phyloP scores from a whole-genome alignment of 164 flowering plant genomes.

The Protea cynaroides region DNA sequence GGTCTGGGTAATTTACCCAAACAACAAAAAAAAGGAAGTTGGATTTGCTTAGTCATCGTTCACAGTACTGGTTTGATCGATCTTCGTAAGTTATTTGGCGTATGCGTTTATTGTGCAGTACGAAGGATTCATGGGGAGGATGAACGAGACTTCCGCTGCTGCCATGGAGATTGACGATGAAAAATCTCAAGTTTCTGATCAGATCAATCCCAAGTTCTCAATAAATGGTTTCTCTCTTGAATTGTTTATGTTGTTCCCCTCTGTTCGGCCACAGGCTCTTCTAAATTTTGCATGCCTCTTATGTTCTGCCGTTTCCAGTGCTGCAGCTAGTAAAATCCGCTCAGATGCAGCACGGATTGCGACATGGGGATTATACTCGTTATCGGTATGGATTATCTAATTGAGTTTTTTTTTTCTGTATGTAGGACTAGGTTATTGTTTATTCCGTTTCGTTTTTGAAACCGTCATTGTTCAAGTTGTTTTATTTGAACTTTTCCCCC shows the following conservation, averaged over 20 bases:
- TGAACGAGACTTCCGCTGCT: slow-evolving; percentile 18
- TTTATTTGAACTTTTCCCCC: no score
- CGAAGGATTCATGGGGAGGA: slow-evolving; percentile 33
- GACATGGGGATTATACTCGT: slow-evolving; percentile 75
- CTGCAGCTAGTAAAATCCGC: slow-evolving; percentile 77
- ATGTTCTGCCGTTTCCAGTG: slow-evolving; percentile 27
- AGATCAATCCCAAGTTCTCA: slow-evolving; percentile 48
- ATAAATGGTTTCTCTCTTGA: slow-evolving; percentile 42
- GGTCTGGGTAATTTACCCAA: no score
- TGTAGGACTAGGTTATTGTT: no score
- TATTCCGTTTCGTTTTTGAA: no score
- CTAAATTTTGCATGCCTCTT: background rate
- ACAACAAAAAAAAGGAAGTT: no score
- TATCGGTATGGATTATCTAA: slow-evolving; percentile 38
- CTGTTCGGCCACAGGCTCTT: background rate
- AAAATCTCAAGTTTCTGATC: slow-evolving; percentile 32
- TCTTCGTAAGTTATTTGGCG: background rate
- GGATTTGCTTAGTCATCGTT: no score
- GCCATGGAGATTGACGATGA: slow-evolving; percentile 58
- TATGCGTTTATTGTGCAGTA: background rate
- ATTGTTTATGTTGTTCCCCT: background rate
- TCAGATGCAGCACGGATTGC: slow-evolving; percentile 84
- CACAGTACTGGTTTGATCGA: background rate
- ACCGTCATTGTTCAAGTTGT: no score
- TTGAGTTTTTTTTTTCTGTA: no score